Conservation (phyloP, 2,329 filamentous ascomycete species). For the Aspergillus terreus region DNA sequence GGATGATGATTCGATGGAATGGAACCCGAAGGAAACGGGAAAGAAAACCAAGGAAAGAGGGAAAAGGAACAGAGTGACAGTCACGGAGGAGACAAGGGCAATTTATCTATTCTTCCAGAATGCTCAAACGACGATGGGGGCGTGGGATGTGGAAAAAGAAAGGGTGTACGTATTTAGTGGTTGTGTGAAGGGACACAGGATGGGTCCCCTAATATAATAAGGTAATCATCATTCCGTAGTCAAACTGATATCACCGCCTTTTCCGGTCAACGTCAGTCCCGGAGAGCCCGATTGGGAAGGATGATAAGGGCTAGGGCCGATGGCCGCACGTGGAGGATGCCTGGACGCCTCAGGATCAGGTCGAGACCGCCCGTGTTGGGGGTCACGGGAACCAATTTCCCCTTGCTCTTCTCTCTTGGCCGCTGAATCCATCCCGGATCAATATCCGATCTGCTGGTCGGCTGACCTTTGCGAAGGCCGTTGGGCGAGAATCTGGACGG, state of each 20-base stretch:
- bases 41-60: background rate
- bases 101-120: background rate
- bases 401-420: background rate
- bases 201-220: too few species aligned
- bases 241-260: slow-evolving; percentile 16
- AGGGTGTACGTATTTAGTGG: too few species aligned
- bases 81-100: background rate
- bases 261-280: slow-evolving; percentile 22
- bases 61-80: background rate
- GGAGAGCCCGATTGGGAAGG: slow-evolving; percentile 16
- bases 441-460: slow-evolving; percentile 9
- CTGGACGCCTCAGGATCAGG: slow-evolving; percentile 10
- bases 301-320: slow-evolving; percentile 23
- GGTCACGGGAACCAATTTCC: slow-evolving; percentile 11
- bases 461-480: slow-evolving; percentile 7
- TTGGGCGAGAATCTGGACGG: slow-evolving; percentile 2
- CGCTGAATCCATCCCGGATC: background rate
- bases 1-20: background rate
- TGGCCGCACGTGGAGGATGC: slow-evolving; percentile 11
- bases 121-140: too few species aligned
- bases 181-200: background rate
- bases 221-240: too few species aligned
- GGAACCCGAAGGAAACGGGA: background rate
- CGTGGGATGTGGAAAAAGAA: too few species aligned
- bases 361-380: background rate